phyloP scores from a whole-genome alignment of 371 early-diverging fungal genomes.

The Apophysomyces trapeziformis region DNA sequence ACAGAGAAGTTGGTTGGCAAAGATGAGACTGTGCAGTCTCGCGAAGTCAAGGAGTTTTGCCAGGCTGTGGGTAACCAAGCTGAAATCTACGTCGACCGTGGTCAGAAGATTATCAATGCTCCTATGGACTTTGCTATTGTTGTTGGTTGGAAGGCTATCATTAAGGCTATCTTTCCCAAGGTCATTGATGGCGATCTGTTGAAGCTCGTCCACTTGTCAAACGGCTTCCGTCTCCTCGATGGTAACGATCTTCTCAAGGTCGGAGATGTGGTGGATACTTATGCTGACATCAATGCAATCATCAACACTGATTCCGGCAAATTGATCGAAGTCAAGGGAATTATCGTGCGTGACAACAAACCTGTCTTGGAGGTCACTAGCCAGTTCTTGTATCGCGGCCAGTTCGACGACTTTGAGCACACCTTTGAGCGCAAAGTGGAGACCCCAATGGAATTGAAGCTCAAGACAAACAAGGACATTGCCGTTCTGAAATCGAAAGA shows the following conservation, averaged over 20 bases:
- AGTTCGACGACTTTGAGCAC: constrained; percentile 80
- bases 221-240: constrained; percentile 90
- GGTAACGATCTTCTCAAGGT: constrained; percentile 78
- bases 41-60: constrained; percentile 81
- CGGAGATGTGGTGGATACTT: constrained; percentile 86
- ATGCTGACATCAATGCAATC: constrained; percentile 78
- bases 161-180: constrained; percentile 93
- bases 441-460: constrained; percentile 79
- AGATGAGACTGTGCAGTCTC: constrained; percentile 63
- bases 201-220: constrained; percentile 91
- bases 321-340: constrained; percentile 88
- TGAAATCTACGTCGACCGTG: constrained; percentile 80
- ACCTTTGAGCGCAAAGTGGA: constrained; percentile 86
- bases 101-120: constrained; percentile 68
- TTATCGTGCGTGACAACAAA: constrained; percentile 63
- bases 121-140: constrained; percentile 97
- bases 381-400: constrained; percentile 94
- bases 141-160: constrained; percentile 93
- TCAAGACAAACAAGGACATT: constrained; percentile 79
- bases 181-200: constrained; percentile 93
- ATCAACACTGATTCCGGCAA: constrained; percentile 90
- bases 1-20: constrained; percentile 68
- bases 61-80: constrained; percentile 92
- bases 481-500: constrained; percentile 91
- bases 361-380: constrained; percentile 78